These are phyloP conservation scores for Ceratobasidium sp. DNA, from an alignment of 1,284 basidiomycete species.

Conservation along the genomic window DNA sequence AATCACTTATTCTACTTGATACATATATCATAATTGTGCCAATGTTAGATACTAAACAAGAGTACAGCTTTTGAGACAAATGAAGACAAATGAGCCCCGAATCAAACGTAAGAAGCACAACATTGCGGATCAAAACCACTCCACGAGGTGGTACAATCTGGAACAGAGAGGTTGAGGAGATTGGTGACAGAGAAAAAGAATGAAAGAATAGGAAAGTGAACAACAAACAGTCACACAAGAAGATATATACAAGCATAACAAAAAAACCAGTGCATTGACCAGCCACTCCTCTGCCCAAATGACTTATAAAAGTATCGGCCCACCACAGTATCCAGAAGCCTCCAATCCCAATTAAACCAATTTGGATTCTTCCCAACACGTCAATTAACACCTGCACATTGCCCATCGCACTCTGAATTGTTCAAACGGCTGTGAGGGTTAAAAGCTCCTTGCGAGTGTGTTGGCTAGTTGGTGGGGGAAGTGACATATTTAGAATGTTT, in stretches of 20 bases:
- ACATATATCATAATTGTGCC: no score
- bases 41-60: no score
- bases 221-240: slow-evolving; percentile 1
- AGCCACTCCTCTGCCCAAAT: slow-evolving; percentile 82
- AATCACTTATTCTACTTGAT: no score
- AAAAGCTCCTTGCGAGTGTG: slow-evolving; percentile 80
- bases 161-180: background rate
- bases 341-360: slow-evolving; percentile 87
- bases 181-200: background rate
- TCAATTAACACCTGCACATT: slow-evolving; percentile 88
- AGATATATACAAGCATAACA: background rate
- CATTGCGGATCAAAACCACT: no score
- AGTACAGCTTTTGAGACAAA: no score
- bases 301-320: slow-evolving; percentile 87
- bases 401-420: slow-evolving; percentile 82
- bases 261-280: slow-evolving; percentile 59
- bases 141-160: no score
- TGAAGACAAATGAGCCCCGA: no score
- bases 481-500: slow-evolving; percentile 73
- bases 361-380: slow-evolving; percentile 87
- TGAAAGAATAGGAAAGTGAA: background rate
- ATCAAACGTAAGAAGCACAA: no score
- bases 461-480: slow-evolving; percentile 65
- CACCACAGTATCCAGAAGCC: slow-evolving; percentile 93
- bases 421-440: slow-evolving; percentile 75